These are phyloP conservation scores for Paracoccidioides lutzii DNA, from an alignment of 2,329 filamentous ascomycete species.

Conservation along the genomic window DNA sequence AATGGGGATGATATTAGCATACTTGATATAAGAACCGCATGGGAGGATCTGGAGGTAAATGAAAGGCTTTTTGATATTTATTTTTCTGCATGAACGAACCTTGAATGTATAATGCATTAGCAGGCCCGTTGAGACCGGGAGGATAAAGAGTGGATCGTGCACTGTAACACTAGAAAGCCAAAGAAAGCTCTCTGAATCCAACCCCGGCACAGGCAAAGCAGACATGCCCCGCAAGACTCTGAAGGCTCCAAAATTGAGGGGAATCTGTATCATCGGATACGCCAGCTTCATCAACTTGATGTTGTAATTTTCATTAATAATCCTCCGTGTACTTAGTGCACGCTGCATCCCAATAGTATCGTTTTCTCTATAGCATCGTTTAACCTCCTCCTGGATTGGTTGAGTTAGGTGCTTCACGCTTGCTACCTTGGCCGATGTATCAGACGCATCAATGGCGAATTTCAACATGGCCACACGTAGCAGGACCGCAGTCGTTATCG, in stretches of 20 bases:
- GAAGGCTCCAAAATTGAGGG: conserved; percentile 71
- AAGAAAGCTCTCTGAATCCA: conserved; percentile 55
- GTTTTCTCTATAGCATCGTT: conserved; percentile 27
- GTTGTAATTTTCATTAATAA: conserved; percentile 43
- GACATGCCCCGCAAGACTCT: conserved; percentile 62
- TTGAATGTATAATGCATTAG: conserved; percentile 47
- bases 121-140: conserved; percentile 51
- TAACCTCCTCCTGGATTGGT: conserved; percentile 46
- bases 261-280: conserved; percentile 48
- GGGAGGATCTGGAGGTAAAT: not conserved
- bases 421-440: conserved; percentile 50
- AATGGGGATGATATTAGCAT: not conserved
- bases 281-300: conserved; percentile 41
- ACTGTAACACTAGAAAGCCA: conserved; percentile 73
- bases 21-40: not conserved
- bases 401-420: conserved; percentile 45
- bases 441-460: conserved; percentile 48
- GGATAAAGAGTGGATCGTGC: conserved; percentile 61
- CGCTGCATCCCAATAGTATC: conserved; percentile 39
- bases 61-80: not conserved
- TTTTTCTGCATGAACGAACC: conserved; percentile 30
- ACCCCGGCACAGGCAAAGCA: conserved; percentile 62
- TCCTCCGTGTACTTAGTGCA: conserved; percentile 35
- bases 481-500: conserved; percentile 51
- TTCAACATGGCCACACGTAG: conserved; percentile 55